Conservation (phyloP, 73 alveolate species). For the Paramecium caudatum region DNA sequence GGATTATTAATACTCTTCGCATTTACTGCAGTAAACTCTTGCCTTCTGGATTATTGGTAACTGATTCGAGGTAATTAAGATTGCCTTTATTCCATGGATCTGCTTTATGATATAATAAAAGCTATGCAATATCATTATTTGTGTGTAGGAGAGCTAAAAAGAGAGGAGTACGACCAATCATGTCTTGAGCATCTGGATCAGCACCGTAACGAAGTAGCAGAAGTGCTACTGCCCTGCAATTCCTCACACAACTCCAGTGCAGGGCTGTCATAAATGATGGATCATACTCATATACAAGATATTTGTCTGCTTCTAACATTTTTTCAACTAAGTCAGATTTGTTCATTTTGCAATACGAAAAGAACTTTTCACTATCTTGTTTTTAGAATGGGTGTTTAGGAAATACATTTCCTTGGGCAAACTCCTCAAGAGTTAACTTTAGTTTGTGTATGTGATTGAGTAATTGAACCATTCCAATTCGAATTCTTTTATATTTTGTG, state of each 20-base stretch:
- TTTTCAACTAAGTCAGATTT: neutral
- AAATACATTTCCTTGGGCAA: neutral
- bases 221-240: neutral
- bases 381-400: slow-evolving; percentile 43
- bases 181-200: slow-evolving; percentile 64
- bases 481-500: slow-evolving; percentile 8
- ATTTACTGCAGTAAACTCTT: neutral
- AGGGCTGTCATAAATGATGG: slow-evolving; percentile 35
- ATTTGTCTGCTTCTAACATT: slow-evolving; percentile 42
- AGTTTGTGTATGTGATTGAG: slow-evolving; percentile 16
- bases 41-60: neutral
- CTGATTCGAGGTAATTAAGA: neutral
- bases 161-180: slow-evolving; percentile 51
- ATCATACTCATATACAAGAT: slow-evolving; percentile 66
- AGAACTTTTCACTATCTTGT: neutral
- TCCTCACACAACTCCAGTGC: slow-evolving; percentile 50
- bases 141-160: slow-evolving; percentile 24
- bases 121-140: slow-evolving; percentile 45
- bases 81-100: slow-evolving; percentile 59
- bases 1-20: slow-evolving; percentile 16
- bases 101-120: slow-evolving; percentile 34
- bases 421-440: slow-evolving; percentile 45
- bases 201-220: slow-evolving; percentile 8
- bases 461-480: neutral
- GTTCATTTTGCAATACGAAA: neutral